phyloP scores from a whole-genome alignment of 768 basidiomycete genomes.

The Suillus clintonianus region DNA sequence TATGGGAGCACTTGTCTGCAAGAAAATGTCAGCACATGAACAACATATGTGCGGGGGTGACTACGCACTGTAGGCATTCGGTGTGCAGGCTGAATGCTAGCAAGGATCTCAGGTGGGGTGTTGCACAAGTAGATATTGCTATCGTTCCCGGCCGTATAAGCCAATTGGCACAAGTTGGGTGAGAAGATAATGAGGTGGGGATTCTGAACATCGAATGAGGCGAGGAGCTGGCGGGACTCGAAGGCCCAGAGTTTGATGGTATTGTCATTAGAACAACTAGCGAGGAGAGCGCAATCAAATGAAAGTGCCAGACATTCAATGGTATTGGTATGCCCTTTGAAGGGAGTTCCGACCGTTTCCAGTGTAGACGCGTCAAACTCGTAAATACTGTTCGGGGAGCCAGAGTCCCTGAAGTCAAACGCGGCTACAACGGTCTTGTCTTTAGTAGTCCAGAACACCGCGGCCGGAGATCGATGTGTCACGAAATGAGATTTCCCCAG shows the following conservation, averaged over 20 bases:
- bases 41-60: background rate
- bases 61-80: background rate
- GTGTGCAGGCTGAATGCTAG: background rate
- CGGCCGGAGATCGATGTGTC: too few relatives aligned
- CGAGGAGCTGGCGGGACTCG: background rate
- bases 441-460: background rate
- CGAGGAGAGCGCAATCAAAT: background rate
- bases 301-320: background rate
- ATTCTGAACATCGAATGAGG: background rate
- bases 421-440: background rate
- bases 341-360: background rate
- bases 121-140: background rate
- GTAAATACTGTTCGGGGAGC: background rate
- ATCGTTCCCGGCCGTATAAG: background rate
- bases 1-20: background rate
- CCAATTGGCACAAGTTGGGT: background rate
- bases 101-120: background rate
- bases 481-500: too few relatives aligned
- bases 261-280: background rate
- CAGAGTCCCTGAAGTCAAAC: too few relatives aligned
- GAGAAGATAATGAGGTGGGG: background rate
- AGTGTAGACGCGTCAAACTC: background rate
- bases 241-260: background rate
- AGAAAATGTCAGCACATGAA: background rate
- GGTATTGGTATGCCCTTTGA: background rate